phyloP scores from a whole-genome alignment of 176 grass and related monocot genomes.

The Carex kokanica region DNA sequence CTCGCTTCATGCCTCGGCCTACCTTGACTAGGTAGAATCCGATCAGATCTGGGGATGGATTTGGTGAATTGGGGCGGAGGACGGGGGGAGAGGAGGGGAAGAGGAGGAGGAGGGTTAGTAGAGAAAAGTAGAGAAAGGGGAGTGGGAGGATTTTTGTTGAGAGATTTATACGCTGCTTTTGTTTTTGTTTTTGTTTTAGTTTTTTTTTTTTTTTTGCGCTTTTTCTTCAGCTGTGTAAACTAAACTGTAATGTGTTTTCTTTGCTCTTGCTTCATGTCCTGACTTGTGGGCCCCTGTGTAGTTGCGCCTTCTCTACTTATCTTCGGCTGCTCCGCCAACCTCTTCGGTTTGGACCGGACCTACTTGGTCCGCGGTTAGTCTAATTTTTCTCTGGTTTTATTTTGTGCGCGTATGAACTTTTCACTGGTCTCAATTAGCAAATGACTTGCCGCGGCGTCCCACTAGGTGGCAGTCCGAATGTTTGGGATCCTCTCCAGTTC shows the following conservation, averaged over 20 bases:
- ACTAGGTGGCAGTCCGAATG: neutral
- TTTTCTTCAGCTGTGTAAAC: neutral
- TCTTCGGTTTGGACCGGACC: neutral
- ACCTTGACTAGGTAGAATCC: neutral
- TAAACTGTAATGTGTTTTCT: neutral
- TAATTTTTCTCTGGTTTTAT: neutral
- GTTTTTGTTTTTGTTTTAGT: neutral
- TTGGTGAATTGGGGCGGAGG: slow-evolving; percentile 31
- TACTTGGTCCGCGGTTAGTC: neutral
- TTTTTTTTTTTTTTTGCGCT: neutral
- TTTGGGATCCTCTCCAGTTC: neutral
- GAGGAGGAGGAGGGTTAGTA: slow-evolving; percentile 36
- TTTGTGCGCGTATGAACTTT: neutral
- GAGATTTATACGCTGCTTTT: slow-evolving; percentile 27
- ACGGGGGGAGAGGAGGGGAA: neutral
- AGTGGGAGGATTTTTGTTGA: slow-evolving; percentile 44
- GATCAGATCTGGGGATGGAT: slow-evolving; percentile 22
- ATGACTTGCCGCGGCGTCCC: slow-evolving; percentile 11
- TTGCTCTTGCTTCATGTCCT: neutral
- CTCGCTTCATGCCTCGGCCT: slow-evolving; percentile 41
- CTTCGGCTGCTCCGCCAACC: slow-evolving; percentile 8
- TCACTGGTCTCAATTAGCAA: neutral
- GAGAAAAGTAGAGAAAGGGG: slow-evolving; percentile 22
- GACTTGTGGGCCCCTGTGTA: neutral
- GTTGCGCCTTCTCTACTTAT: neutral